Evolutionary conservation across 2,329 filamentous ascomycete genomes (phyloP), one percentile per base, ranked within the genome.

Genomic region (Septoria petroselini): DNA sequence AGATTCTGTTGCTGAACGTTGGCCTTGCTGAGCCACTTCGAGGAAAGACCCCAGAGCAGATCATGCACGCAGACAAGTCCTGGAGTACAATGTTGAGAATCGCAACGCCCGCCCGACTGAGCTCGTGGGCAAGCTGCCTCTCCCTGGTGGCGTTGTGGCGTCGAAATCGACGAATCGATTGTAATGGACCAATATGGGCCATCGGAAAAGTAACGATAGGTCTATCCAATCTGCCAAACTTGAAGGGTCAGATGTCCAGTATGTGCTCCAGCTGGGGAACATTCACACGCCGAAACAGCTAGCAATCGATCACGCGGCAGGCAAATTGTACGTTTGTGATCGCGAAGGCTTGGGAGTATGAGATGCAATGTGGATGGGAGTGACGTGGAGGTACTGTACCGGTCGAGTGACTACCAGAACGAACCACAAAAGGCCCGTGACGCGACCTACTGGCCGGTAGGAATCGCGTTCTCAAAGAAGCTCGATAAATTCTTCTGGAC

Each of bases 401-500:
- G 48, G 69, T 39, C 62, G 73, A 73, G 12, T 31, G 41, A 53
- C n/a, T 45, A 53, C 27, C 41, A 46, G 4, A 53, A 38, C 9
- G 42, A 57, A 18, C 41, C 50, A 41, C n/a, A n/a, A n/a, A n/a
- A n/a, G n/a, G n/a, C n/a, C n/a, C n/a, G n/a, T n/a, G n/a, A n/a
- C n/a, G n/a, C n/a, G n/a, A 57, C 52, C 7, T 41, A 52, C 60
- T 68, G 55, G 54, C 52, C 44, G 47, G 79, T 83, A 7, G 80
- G 81, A 1, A 71, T 84, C 31, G 63, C 74, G 0, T 68, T 83
- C 0, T 72, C 73, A 2, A 47, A 39, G 23, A 51, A 62, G 0
- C 64, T 65, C 1, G 70, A 71, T 11, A 71, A 73, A 34, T 68
- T 83, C 38, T 83, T 77, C 69, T 84, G 80, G 80, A 79, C 76